These are phyloP conservation scores for Coix lacrymajobi DNA, from an alignment of 176 grass and related monocot species.

Conservation along the genomic window DNA sequence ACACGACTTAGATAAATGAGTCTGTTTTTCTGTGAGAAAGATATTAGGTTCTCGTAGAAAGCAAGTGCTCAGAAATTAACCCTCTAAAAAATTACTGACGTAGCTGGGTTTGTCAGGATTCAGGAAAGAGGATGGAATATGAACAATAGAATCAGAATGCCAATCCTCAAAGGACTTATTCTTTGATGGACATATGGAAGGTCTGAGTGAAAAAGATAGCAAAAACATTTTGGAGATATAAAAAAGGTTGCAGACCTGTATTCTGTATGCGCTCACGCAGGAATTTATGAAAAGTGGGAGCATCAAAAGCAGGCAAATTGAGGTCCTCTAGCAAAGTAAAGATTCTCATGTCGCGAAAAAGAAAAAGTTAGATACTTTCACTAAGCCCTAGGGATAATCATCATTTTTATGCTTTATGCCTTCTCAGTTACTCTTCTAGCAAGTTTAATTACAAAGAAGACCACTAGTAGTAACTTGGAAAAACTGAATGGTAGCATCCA, in stretches of 20 bases:
- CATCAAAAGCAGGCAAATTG: slow-evolving; percentile 38
- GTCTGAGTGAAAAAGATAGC: background rate
- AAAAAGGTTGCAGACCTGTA: background rate
- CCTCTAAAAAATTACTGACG: background rate
- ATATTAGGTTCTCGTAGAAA: background rate
- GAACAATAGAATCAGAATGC: slow-evolving; percentile 33
- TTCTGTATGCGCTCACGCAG: background rate
- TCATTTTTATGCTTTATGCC: slow-evolving; percentile 16
- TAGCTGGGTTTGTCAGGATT: background rate
- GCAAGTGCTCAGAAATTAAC: background rate
- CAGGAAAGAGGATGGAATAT: slow-evolving; percentile 25
- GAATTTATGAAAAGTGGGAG: slow-evolving; percentile 38
- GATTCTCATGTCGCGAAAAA: slow-evolving; percentile 34
- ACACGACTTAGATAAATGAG: background rate
- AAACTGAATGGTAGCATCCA: background rate
- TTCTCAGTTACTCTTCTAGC: slow-evolving; percentile 17
- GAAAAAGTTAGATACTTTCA: slow-evolving; percentile 28
- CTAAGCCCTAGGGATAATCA: slow-evolving; percentile 15
- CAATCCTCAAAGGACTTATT: slow-evolving; percentile 37
- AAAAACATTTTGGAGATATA: background rate
- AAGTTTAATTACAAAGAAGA: background rate
- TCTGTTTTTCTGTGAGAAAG: background rate
- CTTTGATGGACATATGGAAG: slow-evolving; percentile 33
- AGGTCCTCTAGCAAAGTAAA: slow-evolving; percentile 39
- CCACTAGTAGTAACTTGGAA: background rate